Evolutionary conservation across 495 filamentous ascomycete genomes (phyloP).

Genomic region (Hapsidospora chrysogenum): DNA sequence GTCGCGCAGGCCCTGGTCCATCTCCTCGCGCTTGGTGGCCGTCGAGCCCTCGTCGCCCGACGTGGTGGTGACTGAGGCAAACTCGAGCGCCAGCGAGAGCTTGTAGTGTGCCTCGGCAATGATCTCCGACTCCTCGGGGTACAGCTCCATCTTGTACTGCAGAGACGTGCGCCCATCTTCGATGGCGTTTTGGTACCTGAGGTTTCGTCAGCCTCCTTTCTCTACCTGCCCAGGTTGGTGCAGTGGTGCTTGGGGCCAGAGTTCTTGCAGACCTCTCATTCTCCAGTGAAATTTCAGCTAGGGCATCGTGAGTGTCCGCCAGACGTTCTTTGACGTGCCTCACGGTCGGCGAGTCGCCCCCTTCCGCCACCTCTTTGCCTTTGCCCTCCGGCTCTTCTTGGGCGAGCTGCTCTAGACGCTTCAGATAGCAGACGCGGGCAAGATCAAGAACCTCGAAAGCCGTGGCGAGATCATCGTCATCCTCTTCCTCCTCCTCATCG

Average conservation of each 20-base stretch:
- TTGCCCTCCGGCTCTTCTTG: constrained; percentile 14
- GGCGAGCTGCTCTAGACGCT: constrained; percentile 28
- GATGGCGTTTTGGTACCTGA: constrained; percentile 61
- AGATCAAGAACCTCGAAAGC: constrained; percentile 89
- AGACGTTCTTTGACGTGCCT: constrained; percentile 64
- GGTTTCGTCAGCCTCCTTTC: not conserved
- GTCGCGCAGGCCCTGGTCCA: constrained; percentile 52
- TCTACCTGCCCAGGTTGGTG: not conserved
- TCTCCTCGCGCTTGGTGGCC: constrained; percentile 12
- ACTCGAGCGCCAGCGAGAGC: constrained; percentile 87
- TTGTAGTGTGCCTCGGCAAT: constrained; percentile 93
- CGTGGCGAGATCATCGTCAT: constrained; percentile 78
- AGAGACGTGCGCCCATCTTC: constrained; percentile 62
- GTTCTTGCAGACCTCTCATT: constrained; percentile 72
- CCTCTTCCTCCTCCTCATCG: constrained; percentile 41
- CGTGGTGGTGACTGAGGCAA: constrained; percentile 59
- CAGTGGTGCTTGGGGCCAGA: too few species aligned
- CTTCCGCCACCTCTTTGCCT: constrained; percentile 32
- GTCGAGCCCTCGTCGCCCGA: constrained; percentile 25
- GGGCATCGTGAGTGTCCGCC: constrained; percentile 79
- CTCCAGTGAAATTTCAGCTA: constrained; percentile 88
- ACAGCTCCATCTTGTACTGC: constrained; percentile 56
- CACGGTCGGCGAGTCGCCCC: constrained; percentile 26
- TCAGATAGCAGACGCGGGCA: constrained; percentile 60
- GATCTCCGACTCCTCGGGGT: constrained; percentile 59